Evolutionary conservation across 352 stramenopile species (phyloP), one percentile per base, ranked within the genome.

Genomic region (Phytophthora pseudosyringae): DNA sequence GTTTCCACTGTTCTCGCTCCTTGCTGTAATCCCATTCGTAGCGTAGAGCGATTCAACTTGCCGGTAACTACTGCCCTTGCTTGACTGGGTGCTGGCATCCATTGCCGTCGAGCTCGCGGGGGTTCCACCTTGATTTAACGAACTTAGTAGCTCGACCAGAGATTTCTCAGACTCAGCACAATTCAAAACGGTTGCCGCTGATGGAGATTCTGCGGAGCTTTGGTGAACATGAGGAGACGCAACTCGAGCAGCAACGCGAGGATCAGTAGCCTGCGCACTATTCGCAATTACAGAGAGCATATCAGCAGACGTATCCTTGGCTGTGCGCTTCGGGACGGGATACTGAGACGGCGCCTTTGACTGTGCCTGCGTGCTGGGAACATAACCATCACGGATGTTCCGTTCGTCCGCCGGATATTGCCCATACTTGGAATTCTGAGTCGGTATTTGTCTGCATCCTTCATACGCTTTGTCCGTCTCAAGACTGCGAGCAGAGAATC

Each of bases 161-260:
- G 84, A 91, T 25, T 90, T 86, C 46, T 90, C 80, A 39, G 83
- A 92, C 50, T 89, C 80, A 4, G 65, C 69, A 44, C 81, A 91
- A 64, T 90, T 88, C 49, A 91, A 41, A 32, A 89, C 77, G 39
- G 81, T 78, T 0, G 71, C 64, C 1, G 81, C 81, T 11, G 83
- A 83, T 6, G 83, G 81, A 0, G 81, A 91, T 9, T 83, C 55
- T n/a, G 36, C 31, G 12, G 45, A 62, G 40, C 59, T 44, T 59
- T 63, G 59, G 15, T 59, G 54, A 44, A 58, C 50, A 26, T 15
- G 41, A 40, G 51, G 56, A 11, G 59, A 44, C 4, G 44, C 43
- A 7, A 40, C 35, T 55, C 52, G 44, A 49, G 46, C 48, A 36
- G 48, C 52, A 51, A 44, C 36, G 26, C 55, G 45, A 29, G 50